These are phyloP conservation scores for Ustilaginoidea virens DNA, from an alignment of 2,329 filamentous ascomycete genomes.

Conservation along the genomic window DNA sequence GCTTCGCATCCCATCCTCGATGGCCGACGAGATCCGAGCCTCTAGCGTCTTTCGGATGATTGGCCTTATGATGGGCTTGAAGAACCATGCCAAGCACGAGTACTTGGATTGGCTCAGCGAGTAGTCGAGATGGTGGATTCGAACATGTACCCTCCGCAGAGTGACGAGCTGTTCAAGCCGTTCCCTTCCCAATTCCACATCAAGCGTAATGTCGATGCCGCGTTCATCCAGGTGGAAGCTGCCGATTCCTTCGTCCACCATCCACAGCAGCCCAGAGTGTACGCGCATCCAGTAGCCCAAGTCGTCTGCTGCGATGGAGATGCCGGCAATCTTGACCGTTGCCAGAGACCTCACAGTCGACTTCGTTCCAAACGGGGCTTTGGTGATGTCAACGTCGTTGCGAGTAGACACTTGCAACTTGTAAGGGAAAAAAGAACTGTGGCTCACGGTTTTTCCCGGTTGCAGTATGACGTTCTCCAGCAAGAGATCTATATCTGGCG, in stretches of 20 bases:
- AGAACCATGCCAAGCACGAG: constrained; percentile 61
- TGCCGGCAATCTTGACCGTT: constrained; percentile 64
- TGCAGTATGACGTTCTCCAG: constrained; percentile 85
- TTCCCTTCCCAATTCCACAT: constrained; percentile 69
- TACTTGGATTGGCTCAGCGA: constrained; percentile 60
- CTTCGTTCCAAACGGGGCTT: constrained; percentile 48
- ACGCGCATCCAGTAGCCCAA: constrained; percentile 80
- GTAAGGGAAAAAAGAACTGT: constrained; percentile 80
- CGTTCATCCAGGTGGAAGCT: constrained; percentile 75
- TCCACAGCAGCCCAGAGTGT: constrained; percentile 57
- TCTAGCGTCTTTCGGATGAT: constrained; percentile 69
- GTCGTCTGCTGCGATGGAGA: constrained; percentile 74
- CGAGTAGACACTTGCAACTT: constrained; percentile 66
- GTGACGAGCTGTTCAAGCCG: constrained; percentile 68
- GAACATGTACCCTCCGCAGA: constrained; percentile 59
- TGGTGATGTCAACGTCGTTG: constrained; percentile 76
- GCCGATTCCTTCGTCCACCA: constrained; percentile 72
- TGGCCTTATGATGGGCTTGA: constrained; percentile 72
- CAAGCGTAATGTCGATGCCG: constrained; percentile 73
- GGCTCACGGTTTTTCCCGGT: constrained; percentile 69
- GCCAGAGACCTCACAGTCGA: constrained; percentile 54
- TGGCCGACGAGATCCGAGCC: constrained; percentile 55
- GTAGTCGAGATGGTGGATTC: constrained; percentile 79
- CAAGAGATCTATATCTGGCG: constrained; percentile 69
- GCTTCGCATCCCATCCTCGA: constrained; percentile 53